These are phyloP conservation scores for Cytospora mali DNA, from an alignment of 2,329 filamentous ascomycete genomes.

Conservation along the genomic window DNA sequence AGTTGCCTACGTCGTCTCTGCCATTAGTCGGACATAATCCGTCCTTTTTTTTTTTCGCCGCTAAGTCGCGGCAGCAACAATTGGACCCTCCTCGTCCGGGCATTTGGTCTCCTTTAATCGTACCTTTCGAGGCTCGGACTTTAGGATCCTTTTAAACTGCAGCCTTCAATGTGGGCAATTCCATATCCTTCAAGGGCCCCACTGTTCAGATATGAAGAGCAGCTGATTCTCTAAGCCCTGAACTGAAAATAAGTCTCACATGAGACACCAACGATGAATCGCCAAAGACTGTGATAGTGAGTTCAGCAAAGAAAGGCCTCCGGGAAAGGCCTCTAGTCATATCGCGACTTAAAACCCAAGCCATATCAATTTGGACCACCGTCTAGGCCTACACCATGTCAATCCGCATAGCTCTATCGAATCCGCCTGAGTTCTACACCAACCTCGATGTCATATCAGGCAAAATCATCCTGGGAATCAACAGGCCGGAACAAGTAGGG, in stretches of 20 bases:
- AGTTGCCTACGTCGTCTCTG: constrained; percentile 18
- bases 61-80: background rate
- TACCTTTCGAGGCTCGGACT: background rate
- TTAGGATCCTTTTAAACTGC: background rate
- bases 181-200: background rate
- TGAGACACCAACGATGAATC: constrained; percentile 2
- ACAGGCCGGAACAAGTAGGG: constrained; percentile 69
- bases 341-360: background rate
- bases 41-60: background rate
- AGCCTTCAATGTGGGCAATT: background rate
- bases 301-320: constrained; percentile 1
- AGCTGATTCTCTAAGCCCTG: too few species aligned
- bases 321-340: background rate
- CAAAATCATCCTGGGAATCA: constrained; percentile 57
- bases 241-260: background rate
- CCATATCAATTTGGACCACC: background rate
- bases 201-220: background rate
- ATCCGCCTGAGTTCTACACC: constrained; percentile 72
- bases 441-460: constrained; percentile 77
- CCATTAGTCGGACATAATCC: background rate
- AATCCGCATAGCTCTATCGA: constrained; percentile 67
- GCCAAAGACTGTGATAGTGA: constrained; percentile 9
- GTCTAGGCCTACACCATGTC: constrained; percentile 54
- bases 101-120: background rate
- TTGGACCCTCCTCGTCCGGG: background rate